Evolutionary conservation across 768 basidiomycete genomes (phyloP).

Genomic region (Suillus weaverae): DNA sequence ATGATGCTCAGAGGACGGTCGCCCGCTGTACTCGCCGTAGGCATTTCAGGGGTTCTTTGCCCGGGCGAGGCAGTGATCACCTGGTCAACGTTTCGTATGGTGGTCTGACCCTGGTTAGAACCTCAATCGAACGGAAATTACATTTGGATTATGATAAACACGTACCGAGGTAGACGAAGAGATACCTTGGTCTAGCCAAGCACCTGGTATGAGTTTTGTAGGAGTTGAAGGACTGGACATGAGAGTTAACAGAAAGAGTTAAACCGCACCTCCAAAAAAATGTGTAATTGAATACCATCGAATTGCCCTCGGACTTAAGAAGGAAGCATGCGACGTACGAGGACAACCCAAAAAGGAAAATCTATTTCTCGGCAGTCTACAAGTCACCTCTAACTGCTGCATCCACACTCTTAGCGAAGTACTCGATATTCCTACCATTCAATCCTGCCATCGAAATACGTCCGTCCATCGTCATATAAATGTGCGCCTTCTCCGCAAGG

Average conservation of each 20-base stretch:
- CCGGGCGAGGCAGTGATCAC: not conserved
- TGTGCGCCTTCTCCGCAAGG: constrained; percentile 83
- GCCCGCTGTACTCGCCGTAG: not conserved
- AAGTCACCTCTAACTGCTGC: constrained; percentile 77
- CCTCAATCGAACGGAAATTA: not conserved
- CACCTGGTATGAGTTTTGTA: constrained; percentile 22
- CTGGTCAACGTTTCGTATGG: not conserved
- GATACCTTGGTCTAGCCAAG: constrained; percentile 20
- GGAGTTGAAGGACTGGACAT: constrained; percentile 18
- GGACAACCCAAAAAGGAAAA: constrained; percentile 19
- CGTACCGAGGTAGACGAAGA: not conserved
- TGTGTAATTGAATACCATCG: not conserved
- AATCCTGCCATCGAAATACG: constrained; percentile 94
- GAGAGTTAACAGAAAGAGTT: constrained; percentile 11
- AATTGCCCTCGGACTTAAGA: constrained; percentile 11
- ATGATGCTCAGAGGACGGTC: constrained; percentile 27
- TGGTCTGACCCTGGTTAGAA: not conserved
- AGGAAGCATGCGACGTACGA: constrained; percentile 21
- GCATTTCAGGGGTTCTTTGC: not conserved
- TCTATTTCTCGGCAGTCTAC: constrained; percentile 39
- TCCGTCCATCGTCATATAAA: constrained; percentile 94
- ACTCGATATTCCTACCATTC: constrained; percentile 80
- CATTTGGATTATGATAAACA: not conserved
- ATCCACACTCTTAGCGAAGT: constrained; percentile 87
- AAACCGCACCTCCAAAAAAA: not conserved